Conservation (phyloP, 331 rosid species). For the Quercus tomentella region DNA sequence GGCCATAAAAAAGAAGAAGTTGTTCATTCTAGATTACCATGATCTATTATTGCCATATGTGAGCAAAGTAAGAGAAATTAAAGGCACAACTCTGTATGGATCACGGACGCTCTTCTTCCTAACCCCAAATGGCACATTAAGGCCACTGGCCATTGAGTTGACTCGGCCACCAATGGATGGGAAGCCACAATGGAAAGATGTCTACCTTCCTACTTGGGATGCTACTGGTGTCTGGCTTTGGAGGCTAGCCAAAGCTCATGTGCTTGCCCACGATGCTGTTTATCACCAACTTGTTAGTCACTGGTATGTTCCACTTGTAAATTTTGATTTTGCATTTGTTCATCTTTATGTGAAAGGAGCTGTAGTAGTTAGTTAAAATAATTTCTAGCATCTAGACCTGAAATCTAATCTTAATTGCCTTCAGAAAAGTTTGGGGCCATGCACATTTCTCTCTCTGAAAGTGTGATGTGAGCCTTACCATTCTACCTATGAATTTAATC, state of each 20-base stretch:
- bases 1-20: constrained; percentile 51
- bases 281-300: constrained; percentile 87
- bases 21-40: constrained; percentile 76
- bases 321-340: not conserved
- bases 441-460: too few relatives aligned
- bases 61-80: constrained; percentile 47
- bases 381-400: too few relatives aligned
- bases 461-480: too few relatives aligned
- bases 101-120: constrained; percentile 73
- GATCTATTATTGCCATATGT: constrained; percentile 74
- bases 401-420: too few relatives aligned
- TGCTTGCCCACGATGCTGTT: constrained; percentile 79
- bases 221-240: constrained; percentile 88
- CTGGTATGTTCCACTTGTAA: constrained; percentile 36
- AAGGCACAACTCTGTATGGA: constrained; percentile 75
- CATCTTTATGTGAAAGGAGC: too few relatives aligned
- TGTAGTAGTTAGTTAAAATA: too few relatives aligned
- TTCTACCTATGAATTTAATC: too few relatives aligned
- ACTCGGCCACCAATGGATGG: constrained; percentile 59
- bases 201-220: constrained; percentile 48
- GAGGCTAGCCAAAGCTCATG: constrained; percentile 88
- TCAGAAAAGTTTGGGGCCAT: too few relatives aligned
- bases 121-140: constrained; percentile 39
- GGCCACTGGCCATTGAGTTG: constrained; percentile 72
- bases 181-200: constrained; percentile 72